Evolutionary conservation across 1,284 basidiomycete species (phyloP).

Genomic region (Naganishia cerealis): DNA sequence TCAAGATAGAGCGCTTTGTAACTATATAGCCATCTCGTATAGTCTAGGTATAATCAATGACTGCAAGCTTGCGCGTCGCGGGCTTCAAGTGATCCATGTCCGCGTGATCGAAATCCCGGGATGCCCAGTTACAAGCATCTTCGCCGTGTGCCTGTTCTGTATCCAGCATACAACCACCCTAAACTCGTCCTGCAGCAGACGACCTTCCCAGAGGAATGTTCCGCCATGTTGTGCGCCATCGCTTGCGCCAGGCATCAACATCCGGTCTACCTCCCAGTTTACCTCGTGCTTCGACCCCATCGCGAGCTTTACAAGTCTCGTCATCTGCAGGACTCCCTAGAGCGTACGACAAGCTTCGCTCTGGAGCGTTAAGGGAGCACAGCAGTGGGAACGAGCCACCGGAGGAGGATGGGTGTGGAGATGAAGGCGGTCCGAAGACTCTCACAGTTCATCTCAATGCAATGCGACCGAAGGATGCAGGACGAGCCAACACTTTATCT

Average conservation of each 20-base stretch:
- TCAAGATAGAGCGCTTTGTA: background rate
- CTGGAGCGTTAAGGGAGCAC: background rate
- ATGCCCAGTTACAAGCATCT: too few species aligned
- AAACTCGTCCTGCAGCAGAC: too few species aligned
- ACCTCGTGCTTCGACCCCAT: background rate
- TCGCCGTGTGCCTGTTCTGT: too few species aligned
- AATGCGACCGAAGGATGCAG: background rate
- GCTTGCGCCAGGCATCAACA: conserved; percentile 19
- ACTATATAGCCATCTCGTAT: background rate
- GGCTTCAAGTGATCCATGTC: too few species aligned
- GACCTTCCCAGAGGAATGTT: conserved; percentile 28
- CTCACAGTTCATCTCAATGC: background rate
- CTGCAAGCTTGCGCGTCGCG: too few species aligned
- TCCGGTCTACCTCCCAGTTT: background rate
- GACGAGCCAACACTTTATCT: background rate
- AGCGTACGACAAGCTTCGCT: conserved; percentile 22
- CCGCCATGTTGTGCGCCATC: conserved; percentile 29
- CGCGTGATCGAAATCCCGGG: too few species aligned
- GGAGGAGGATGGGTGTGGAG: background rate
- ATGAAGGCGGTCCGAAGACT: conserved; percentile 1
- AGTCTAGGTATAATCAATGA: conserved; percentile 1
- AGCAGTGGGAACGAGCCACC: background rate
- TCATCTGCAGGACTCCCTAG: background rate
- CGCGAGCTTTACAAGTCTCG: background rate
- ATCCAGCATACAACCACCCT: too few species aligned